These are phyloP conservation scores for Aspergillus diversus DNA, from an alignment of 495 filamentous ascomycete genomes.

Conservation along the genomic window DNA sequence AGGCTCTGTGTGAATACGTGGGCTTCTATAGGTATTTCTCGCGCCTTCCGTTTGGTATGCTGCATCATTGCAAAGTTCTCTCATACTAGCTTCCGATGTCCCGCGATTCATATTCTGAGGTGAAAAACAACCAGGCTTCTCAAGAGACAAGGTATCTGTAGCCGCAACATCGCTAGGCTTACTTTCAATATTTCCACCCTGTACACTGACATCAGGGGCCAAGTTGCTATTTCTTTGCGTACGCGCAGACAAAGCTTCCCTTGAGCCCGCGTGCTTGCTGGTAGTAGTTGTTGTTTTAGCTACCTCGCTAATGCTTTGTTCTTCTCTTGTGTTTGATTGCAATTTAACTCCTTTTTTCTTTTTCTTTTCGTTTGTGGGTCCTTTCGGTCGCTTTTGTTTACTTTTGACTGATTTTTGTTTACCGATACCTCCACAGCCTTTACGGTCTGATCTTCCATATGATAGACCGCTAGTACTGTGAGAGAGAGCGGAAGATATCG, in stretches of 20 bases:
- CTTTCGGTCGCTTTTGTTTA: not conserved
- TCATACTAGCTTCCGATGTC: not conserved
- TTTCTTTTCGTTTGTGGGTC: not conserved
- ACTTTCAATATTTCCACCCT: not conserved
- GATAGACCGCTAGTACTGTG: conserved; percentile 7
- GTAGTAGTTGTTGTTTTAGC: too few species aligned
- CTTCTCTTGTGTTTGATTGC: not conserved
- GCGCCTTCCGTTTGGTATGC: not conserved
- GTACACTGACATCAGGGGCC: not conserved
- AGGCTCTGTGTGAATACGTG: not conserved
- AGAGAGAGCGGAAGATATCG: conserved; percentile 26
- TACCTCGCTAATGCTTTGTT: not conserved
- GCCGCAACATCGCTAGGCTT: not conserved
- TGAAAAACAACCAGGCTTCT: not conserved
- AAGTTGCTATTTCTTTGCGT: not conserved
- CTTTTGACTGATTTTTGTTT: conserved; percentile 8
- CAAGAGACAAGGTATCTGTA: not conserved
- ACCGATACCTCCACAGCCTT: not conserved
- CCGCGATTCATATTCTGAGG: not conserved
- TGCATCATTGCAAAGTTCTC: not conserved
- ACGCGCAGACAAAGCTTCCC: not conserved
- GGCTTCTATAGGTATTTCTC: not conserved
- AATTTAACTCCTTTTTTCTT: not conserved
- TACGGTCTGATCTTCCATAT: conserved; percentile 5
- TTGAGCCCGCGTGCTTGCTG: too few species aligned